phyloP scores from a whole-genome alignment of 495 filamentous ascomycete species.

The Venustampulla echinocandica region DNA sequence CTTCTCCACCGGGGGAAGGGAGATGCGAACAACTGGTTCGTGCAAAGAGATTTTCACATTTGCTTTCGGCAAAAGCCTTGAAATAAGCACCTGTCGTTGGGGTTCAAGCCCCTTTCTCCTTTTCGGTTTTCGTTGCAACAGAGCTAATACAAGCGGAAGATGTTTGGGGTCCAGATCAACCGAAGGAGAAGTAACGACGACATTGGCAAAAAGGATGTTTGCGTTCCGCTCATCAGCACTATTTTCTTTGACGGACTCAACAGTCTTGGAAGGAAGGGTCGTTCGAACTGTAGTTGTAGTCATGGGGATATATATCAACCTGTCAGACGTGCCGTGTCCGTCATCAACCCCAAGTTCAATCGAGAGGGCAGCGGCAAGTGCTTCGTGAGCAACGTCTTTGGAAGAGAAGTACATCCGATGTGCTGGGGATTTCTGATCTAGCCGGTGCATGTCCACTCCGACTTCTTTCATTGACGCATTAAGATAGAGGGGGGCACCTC shows the following conservation, averaged over 20 bases:
- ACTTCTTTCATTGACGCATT: constrained; percentile 94
- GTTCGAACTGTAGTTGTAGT: constrained; percentile 92
- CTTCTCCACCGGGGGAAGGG: constrained; percentile 58
- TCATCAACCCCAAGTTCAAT: constrained; percentile 88
- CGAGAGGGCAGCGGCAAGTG: constrained; percentile 82
- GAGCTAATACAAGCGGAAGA: constrained; percentile 73
- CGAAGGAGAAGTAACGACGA: constrained; percentile 92
- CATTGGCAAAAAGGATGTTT: constrained; percentile 92
- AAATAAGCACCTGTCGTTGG: constrained; percentile 61
- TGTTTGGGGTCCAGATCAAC: constrained; percentile 92
- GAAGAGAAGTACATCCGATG: constrained; percentile 99
- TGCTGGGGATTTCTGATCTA: constrained; percentile 87
- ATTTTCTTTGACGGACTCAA: constrained; percentile 65
- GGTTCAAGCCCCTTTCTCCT: constrained; percentile 33
- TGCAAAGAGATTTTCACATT: constrained; percentile 93
- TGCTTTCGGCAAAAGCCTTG: constrained; percentile 88
- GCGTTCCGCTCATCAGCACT: constrained; percentile 82
- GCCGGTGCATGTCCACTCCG: constrained; percentile 82
- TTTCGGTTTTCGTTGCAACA: constrained; percentile 52
- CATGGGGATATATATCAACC: constrained; percentile 93
- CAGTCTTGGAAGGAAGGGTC: constrained; percentile 88
- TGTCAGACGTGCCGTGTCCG: constrained; percentile 71
- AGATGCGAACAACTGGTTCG: constrained; percentile 85
- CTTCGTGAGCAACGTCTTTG: constrained; percentile 90
- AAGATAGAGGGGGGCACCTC: constrained; percentile 62